Percentiles rank a stretch among this genome's conserved stretches.
Conservation (phyloP, 2,329 filamentous ascomycete genomes). For the Ascochyta rabiei region DNA sequence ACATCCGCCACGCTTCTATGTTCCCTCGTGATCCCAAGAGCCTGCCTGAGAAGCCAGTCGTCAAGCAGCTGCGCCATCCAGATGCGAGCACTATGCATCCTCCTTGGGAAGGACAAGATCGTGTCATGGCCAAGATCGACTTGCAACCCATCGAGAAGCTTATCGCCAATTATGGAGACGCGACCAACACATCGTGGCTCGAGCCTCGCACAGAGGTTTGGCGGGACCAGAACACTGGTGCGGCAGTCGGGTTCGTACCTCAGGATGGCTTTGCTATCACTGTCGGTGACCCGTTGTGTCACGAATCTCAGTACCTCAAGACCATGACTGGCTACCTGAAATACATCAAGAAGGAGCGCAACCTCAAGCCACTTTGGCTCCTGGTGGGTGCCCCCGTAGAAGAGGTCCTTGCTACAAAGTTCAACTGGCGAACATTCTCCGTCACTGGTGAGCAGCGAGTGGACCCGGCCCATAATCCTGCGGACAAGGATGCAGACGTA, state of each 20-base stretch:
- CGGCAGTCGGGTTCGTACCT: constrained; percentile 82
- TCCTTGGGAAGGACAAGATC: constrained; percentile 63
- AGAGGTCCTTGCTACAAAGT: constrained; percentile 76
- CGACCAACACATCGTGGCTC: constrained; percentile 91
- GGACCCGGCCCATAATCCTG: constrained; percentile 71
- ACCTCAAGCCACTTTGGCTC: constrained; percentile 85
- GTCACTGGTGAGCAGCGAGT: constrained; percentile 90
- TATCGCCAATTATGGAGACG: constrained; percentile 94
- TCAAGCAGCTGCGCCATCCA: constrained; percentile 76
- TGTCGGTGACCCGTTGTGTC: constrained; percentile 86
- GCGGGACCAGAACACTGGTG: constrained; percentile 79
- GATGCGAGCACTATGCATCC: constrained; percentile 82
- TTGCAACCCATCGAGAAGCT: constrained; percentile 82
- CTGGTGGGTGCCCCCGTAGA: constrained; percentile 81
- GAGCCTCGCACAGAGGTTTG: constrained; percentile 88
- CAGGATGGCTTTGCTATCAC: constrained; percentile 81
- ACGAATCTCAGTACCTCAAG: constrained; percentile 74
- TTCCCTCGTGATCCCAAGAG: constrained; percentile 91
- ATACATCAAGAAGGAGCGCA: constrained; percentile 72
- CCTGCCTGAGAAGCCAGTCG: constrained; percentile 70
- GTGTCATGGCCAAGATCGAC: constrained; percentile 55
- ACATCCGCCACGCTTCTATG: constrained; percentile 85
- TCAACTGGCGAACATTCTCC: constrained; percentile 87
- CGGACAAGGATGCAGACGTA: constrained; percentile 68
- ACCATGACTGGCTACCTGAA: constrained; percentile 77